phyloP scores from a whole-genome alignment of 305 asterid species.

The Plantago lanceolata region DNA sequence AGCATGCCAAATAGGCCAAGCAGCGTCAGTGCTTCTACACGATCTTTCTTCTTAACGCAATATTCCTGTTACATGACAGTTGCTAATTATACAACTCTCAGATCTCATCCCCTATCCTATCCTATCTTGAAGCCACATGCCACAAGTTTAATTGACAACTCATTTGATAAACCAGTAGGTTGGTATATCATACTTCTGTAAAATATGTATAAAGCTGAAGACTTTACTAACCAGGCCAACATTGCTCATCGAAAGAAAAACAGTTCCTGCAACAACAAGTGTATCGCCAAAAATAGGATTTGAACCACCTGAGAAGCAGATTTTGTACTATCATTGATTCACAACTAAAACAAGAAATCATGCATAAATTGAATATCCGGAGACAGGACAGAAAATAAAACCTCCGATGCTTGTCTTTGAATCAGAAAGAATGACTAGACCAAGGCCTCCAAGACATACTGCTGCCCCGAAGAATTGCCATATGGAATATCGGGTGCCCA shows the following conservation, averaged over 20 bases:
- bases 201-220: not conserved
- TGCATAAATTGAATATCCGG: not conserved
- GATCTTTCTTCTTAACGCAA: constrained; percentile 65
- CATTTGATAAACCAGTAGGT: not conserved
- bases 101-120: too few relatives aligned
- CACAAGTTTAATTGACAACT: not conserved
- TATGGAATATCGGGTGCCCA: constrained; percentile 51
- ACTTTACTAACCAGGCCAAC: constrained; percentile 60
- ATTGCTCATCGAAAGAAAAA: constrained; percentile 57
- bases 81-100: not conserved
- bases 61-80: constrained; percentile 45
- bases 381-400: constrained; percentile 3
- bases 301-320: constrained; percentile 51
- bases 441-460: constrained; percentile 55
- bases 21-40: constrained; percentile 65
- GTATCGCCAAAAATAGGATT: constrained; percentile 70
- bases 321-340: not conserved
- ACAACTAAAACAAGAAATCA: not conserved
- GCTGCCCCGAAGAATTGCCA: constrained; percentile 68
- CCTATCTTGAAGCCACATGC: too few relatives aligned
- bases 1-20: constrained; percentile 68
- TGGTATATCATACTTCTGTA: not conserved
- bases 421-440: constrained; percentile 63
- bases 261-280: constrained; percentile 53
- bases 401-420: constrained; percentile 46